Conservation (phyloP, 164 flowering plant genomes). For the Saururus chinensis region DNA sequence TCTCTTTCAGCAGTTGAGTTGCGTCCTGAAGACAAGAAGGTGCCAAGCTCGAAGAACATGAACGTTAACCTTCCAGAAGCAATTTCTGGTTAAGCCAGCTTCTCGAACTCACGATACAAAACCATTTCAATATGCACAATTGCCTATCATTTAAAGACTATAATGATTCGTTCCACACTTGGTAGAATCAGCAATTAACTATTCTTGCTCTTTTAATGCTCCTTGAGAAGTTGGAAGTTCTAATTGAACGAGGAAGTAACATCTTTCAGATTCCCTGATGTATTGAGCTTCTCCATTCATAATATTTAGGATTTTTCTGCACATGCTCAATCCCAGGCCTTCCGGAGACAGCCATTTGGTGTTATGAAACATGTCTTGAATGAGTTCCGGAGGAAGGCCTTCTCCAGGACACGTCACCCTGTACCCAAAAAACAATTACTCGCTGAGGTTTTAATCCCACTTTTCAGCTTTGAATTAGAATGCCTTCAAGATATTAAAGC, state of each 20-base stretch:
- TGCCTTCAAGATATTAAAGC: too few relatives aligned
- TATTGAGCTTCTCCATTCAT: conserved; percentile 86
- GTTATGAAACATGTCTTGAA: conserved; percentile 75
- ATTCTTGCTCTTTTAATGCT: conserved; percentile 11
- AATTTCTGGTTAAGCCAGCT: neutral
- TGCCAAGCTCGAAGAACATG: too few relatives aligned
- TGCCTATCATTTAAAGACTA: too few relatives aligned
- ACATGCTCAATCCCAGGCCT: conserved; percentile 74
- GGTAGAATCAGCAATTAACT: too few relatives aligned
- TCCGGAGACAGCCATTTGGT: conserved; percentile 59
- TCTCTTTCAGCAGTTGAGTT: too few relatives aligned
- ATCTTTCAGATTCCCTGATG: conserved; percentile 68
- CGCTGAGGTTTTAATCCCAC: neutral
- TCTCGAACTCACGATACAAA: too few relatives aligned
- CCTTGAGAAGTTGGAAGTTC: conserved; percentile 39
- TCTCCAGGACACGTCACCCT: conserved; percentile 75
- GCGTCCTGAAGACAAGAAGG: too few relatives aligned
- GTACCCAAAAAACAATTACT: conserved; percentile 4
- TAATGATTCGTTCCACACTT: too few relatives aligned
- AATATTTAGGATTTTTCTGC: conserved; percentile 64
- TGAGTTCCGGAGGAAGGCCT: conserved; percentile 67
- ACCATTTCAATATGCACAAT: neutral
- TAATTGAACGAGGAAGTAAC: conserved; percentile 46
- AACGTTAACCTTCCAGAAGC: neutral
- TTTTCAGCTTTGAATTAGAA: too few relatives aligned